Conservation (phyloP, 768 basidiomycete species). For the Hypsizygus marmoreus region DNA sequence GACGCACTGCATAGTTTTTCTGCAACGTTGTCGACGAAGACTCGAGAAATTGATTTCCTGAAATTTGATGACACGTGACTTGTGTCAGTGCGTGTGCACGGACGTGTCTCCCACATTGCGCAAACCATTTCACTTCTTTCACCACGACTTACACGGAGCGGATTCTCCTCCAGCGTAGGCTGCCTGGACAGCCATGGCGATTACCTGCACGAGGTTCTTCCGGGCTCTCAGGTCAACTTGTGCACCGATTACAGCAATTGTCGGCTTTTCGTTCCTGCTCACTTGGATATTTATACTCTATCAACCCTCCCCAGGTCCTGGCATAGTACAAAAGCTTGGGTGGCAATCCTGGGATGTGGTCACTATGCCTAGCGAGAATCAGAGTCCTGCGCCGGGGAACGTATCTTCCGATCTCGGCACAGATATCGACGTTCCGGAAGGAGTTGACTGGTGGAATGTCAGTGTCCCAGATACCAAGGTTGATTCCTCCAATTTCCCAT, state of each 20-base stretch:
- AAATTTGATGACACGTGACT: slow-evolving; percentile 20
- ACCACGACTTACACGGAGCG: background rate
- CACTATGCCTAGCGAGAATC: slow-evolving; percentile 23
- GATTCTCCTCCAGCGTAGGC: slow-evolving; percentile 12
- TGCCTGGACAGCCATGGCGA: slow-evolving; percentile 37
- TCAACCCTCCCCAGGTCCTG: slow-evolving; percentile 75
- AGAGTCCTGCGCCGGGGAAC: slow-evolving; percentile 15
- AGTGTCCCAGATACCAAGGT: slow-evolving; percentile 40
- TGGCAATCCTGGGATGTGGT: slow-evolving; percentile 90
- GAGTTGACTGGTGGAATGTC: slow-evolving; percentile 74
- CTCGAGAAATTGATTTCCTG: slow-evolving; percentile 3
- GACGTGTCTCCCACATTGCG: too few relatives aligned
- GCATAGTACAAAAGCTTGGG: slow-evolving; percentile 69
- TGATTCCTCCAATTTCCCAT: slow-evolving; percentile 70
- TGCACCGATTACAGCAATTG: slow-evolving; percentile 58
- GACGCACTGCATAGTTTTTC: slow-evolving; percentile 35
- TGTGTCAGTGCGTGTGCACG: too few relatives aligned
- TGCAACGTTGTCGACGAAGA: slow-evolving; percentile 1
- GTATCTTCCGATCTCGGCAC: slow-evolving; percentile 16
- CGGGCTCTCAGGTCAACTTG: slow-evolving; percentile 57
- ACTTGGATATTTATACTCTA: slow-evolving; percentile 80
- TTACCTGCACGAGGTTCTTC: slow-evolving; percentile 42
- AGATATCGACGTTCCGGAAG: slow-evolving; percentile 22
- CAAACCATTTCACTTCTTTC: slow-evolving; percentile 5
- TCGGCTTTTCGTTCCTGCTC: slow-evolving; percentile 72